Percentiles rank a stretch among this genome's conserved stretches.
Conservation (phyloP, 805 yeast species). For the Sugiyamaella marilandica region DNA sequence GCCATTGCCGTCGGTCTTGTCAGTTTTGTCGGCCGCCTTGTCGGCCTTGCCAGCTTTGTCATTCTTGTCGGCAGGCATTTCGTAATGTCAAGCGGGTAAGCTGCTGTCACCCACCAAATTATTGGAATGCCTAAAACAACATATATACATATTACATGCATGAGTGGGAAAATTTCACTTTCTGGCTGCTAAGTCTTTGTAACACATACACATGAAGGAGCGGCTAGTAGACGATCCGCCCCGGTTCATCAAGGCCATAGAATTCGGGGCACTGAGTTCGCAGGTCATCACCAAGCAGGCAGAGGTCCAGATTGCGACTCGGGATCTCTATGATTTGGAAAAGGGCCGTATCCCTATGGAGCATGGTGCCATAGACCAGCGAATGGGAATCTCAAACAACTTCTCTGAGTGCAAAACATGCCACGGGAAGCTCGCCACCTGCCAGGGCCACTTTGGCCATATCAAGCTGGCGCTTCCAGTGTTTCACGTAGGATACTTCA, state of each 20-base stretch:
- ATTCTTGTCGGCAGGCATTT: background rate
- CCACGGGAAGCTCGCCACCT: constrained; percentile 83
- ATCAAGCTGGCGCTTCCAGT: constrained; percentile 90
- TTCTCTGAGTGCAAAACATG: constrained; percentile 86
- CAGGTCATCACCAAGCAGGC: constrained; percentile 88
- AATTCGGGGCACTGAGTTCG: constrained; percentile 90
- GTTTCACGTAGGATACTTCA: constrained; percentile 96
- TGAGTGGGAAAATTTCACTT: background rate
- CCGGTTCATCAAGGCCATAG: constrained; percentile 81
- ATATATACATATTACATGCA: background rate
- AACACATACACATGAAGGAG: constrained; percentile 34
- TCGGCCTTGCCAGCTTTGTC: background rate
- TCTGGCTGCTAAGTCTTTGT: background rate
- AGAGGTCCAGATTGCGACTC: constrained; percentile 86
- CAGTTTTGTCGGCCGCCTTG: background rate
- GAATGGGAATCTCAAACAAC: constrained; percentile 92
- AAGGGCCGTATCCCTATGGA: constrained; percentile 77
- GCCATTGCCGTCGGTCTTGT: constrained; percentile 5
- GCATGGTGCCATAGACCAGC: constrained; percentile 84
- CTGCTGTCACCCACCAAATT: background rate
- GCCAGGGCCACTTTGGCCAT: constrained; percentile 99
- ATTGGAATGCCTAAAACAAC: background rate
- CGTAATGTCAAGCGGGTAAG: constrained; percentile 2
- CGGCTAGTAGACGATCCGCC: constrained; percentile 71
- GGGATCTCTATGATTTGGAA: constrained; percentile 88